Evolutionary conservation across 768 basidiomycete genomes (phyloP).

Genomic region (Psilocybe cyanescens): DNA sequence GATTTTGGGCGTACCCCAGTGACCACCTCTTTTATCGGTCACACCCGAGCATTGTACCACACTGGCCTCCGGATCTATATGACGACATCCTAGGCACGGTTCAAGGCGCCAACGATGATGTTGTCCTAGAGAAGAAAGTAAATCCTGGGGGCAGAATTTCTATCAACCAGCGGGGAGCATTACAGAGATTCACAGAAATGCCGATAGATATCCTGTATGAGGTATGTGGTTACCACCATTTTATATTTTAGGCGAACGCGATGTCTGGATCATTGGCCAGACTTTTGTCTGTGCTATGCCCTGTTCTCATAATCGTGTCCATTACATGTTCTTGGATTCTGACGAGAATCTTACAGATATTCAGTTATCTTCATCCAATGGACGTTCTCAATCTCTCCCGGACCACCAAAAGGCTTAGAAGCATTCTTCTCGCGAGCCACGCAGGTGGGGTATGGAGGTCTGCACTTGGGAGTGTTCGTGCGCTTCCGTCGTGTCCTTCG

Average conservation of each 20-base stretch:
- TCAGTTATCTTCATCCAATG: constrained; percentile 43
- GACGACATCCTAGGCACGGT: neutral
- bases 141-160: neutral
- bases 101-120: neutral
- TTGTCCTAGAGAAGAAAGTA: neutral
- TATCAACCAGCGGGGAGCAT: constrained; percentile 13
- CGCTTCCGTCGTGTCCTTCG: constrained; percentile 44
- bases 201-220: constrained; percentile 36
- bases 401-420: constrained; percentile 42
- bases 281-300: neutral
- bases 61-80: neutral
- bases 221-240: constrained; percentile 6
- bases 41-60: neutral
- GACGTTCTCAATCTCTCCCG: constrained; percentile 51
- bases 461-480: constrained; percentile 33
- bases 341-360: constrained; percentile 36
- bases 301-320: neutral
- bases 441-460: constrained; percentile 41
- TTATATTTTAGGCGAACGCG: neutral
- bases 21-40: constrained; percentile 4
- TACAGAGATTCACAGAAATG: constrained; percentile 21
- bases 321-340: neutral
- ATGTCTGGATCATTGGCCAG: neutral
- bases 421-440: constrained; percentile 38
- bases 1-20: constrained; percentile 6